Base-by-base conservation (phyloP, 768 basidiomycete species). In the Lactarius hengduanensis region DNA sequence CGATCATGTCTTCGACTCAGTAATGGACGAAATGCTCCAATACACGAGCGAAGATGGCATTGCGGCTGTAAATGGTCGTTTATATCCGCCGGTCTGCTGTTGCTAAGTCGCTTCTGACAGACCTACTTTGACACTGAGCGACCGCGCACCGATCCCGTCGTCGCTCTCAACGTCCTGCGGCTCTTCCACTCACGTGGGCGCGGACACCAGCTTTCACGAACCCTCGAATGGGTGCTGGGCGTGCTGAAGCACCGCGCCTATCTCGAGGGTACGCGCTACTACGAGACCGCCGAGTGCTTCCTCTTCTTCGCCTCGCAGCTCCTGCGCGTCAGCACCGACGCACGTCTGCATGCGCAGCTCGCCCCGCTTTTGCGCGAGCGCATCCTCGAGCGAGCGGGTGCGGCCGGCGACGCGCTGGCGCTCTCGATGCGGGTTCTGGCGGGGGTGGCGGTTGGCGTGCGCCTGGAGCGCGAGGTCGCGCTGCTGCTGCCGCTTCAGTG, bases 11-110 rank as follows among this genome's bases (percentile, higher is more conserved):
- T 77, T 78, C 3, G 72, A 75, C 45, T 77, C 79, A 2, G 77
- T 86, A 10, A 81, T 87, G 79, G 80, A 86, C 70, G 83, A 86
- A 65, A 86, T 86, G 80, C 78, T 86, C 4, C 72, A 80, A 45
- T 83, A 83, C 65, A 70, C 79, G 8, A 79, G 82, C 60, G 69
- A 74, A 15, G 83, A 86, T 66, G 84, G 83, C 22, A 85, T 86
- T 61, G 62, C 71, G 22, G 70, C 70, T 67, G 74, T 74, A 54
- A 57, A 61, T 26, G 2, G 16, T 0, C 15, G 6, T 38, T 53
- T 36, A 36, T 32, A 32, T 32, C 32, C 6, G 1, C 50, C 5
- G 26, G 16, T 6, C 22, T 13, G 5, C 57, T 7, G 15, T 34
- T 20, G 22, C 65, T 73, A 50, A 70, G 1, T n/a, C 16, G 57